Evolutionary conservation across 352 stramenopile genomes (phyloP), one percentile per base, ranked within the genome.

Genomic region (Globisporangium paroecandrum): DNA sequence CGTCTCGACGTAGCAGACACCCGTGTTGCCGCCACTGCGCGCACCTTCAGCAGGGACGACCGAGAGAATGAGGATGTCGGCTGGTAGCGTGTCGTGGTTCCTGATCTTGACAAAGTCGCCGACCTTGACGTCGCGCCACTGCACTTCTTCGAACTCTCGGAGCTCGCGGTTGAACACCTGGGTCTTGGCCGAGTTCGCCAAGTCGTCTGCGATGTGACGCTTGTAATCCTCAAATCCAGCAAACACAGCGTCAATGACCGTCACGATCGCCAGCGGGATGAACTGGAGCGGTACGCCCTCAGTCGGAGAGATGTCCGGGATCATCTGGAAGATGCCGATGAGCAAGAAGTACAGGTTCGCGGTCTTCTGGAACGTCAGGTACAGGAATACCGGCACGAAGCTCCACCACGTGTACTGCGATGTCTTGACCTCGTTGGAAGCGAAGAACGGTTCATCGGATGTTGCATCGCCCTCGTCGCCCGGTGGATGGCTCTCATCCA

Each of bases 351-450:
- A 96, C 64, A 96, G 56, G 66, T 96, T 95, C 27, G 89, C 89
- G 0, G 85, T 94, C 77, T 95, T 95, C 72, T 91, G 82, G 74
- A 96, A 96, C 41, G 85, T 93, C 41, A 93, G 62, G 57, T 93
- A 95, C 22, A 96, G 69, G 56, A 96, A 96, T 49, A 96, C 85
- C 0, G 89, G 89, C 25, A 92, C 76, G 68, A 96, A 95, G 66
- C 80, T 94, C 87, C 87, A 96, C 86, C 85, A 94, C 66, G 88
- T 94, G 70, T 95, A 96, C 75, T 96, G 79, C 18, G 85, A 92
- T 49, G 89, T 96, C 66, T 82, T 87, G 62, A 96, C 82, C 66
- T 93, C 86, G 72, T 95, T 95, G 1, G 80, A 86, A 9, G 81
- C 72, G 43, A 91, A 94, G 32, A 77, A 69, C 22, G 77, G 69